Conservation (phyloP, 2,329 filamentous ascomycete genomes). For the Truncatella angustata region DNA sequence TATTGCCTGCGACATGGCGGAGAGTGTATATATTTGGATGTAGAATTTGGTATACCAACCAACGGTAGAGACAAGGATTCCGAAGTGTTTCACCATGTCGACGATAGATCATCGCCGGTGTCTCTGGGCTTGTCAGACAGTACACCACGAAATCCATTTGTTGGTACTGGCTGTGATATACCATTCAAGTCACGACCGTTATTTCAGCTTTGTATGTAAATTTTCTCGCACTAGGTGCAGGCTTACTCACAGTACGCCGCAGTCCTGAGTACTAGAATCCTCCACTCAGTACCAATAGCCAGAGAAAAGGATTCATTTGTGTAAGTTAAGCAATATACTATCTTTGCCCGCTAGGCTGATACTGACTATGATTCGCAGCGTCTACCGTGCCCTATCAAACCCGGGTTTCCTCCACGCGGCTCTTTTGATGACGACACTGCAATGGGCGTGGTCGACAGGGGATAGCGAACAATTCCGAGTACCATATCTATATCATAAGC, state of each 20-base stretch:
- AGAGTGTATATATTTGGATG: conserved; percentile 35
- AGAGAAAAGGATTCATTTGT: conserved; percentile 32
- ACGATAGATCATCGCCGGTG: conserved; percentile 11
- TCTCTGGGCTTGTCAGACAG: conserved; percentile 15
- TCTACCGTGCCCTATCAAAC: conserved; percentile 41
- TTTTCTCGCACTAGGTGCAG: conserved; percentile 9
- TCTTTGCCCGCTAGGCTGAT: neutral
- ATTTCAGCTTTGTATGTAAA: conserved; percentile 33
- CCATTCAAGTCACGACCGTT: conserved; percentile 33
- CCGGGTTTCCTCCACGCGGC: conserved; percentile 45
- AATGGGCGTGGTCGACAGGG: conserved; percentile 45
- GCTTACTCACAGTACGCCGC: conserved; percentile 10
- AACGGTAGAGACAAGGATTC: conserved; percentile 14
- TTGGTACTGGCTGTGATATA: conserved; percentile 28
- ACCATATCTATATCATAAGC: conserved; percentile 45
- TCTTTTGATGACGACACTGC: conserved; percentile 41
- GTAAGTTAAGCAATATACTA: conserved; percentile 19
- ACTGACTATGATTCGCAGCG: conserved; percentile 23
- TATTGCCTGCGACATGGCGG: conserved; percentile 44
- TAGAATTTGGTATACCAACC: conserved; percentile 18
- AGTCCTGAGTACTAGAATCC: conserved; percentile 41
- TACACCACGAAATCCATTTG: conserved; percentile 25
- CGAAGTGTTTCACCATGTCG: conserved; percentile 21
- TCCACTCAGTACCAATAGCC: conserved; percentile 38
- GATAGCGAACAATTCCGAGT: conserved; percentile 43